Evolutionary conservation across 2,329 filamentous ascomycete species (phyloP), one percentile per base, ranked within the genome.

Genomic region (Lecanicillium sp.): DNA sequence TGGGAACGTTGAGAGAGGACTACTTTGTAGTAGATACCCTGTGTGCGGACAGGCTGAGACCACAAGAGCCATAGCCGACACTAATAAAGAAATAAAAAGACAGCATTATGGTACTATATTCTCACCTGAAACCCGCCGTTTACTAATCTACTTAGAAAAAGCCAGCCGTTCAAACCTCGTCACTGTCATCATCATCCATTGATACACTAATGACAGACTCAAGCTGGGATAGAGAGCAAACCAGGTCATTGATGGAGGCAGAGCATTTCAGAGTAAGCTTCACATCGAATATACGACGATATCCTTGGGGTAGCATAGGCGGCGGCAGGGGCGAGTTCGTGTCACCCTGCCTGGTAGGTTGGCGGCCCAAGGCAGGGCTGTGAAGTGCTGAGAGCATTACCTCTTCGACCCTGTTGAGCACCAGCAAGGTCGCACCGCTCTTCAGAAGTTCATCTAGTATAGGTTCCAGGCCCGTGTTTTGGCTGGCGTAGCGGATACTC

Each of bases 331-430:
- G 34, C 5, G 34, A 36, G 7, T 14, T 12, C 17, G 7, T 18
- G 14, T 14, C 17, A 4, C 13, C 17, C 31, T 14, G 13, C 5
- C n/a, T 17, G 5, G 34, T 36, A 12, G 20, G 13, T 14, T 36
- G 34, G 17, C 34, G 34, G 18, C 29, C 20, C 20, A 36, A 28
- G 12, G 34, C 29, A 4, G 34, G 34, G 20, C 34, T 36, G 10
- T 36, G 34, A 11, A 36, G 20, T n/a, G 34, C 20, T 25, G 34
- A 28, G 20, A 36, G 12, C 22, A 36, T 17, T 11, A 36, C 27
- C 14, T 36, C 34, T 5, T 36, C 34, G 17, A 36, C 34, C 10
- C 34, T 25, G 13, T 36, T 36, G n/a, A n/a, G n/a, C 8, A 36
- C 34, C 12, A 7, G 17, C 22, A 20, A 11, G 20, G 34, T 20